Evolutionary conservation across 495 filamentous ascomycete genomes (phyloP), one percentile per base, ranked within the genome.

Genomic region (Parathielavia hyrcaniae): DNA sequence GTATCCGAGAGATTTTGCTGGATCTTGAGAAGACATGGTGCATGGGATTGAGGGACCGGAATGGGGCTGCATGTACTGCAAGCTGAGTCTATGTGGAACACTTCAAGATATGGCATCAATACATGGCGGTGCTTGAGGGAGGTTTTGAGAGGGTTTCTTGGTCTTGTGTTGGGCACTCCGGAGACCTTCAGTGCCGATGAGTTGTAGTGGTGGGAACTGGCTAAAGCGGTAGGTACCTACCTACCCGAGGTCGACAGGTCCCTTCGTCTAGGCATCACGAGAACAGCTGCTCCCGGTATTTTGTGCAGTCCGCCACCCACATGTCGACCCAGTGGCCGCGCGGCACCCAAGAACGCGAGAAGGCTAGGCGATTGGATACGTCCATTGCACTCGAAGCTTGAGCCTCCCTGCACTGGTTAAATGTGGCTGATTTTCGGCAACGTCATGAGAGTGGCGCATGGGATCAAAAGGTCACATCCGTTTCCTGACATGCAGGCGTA

Each of bases 1-100:
- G 17, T 45, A 36, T 34, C n/a, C 26, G 26, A 38, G 40, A 41
- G 23, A 17, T 22, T 10, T 48, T 48, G 19, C 23, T 39, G 39
- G 35, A 52, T 40, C 16, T 26, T 32, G 36, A 8, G 20, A 52
- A 36, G 50, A 26, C 6, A 3, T 32, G 51, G 40, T 45, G 40
- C 51, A 53, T 45, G n/a, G 51, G 51, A 45, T 10, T 34, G 36
- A 49, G 12, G 34, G 19, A 35, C n/a, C 23, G 17, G 40, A 40
- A 54, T 20, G 20, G 26, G 38, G 40, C 23, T 54, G 26, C 51
- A 54, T 54, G 14, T 54, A 11, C 13, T 50, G 49, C 49, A 16
- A 45, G 35, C 7, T 32, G 35, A 39, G 17, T 6, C 32, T 14
- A 19, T 16, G 34, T 41, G 14, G 40, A 41, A 30, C 26, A 30